These are phyloP conservation scores for Poa pratensis DNA, from an alignment of 176 grass and related monocot genomes.

Conservation along the genomic window DNA sequence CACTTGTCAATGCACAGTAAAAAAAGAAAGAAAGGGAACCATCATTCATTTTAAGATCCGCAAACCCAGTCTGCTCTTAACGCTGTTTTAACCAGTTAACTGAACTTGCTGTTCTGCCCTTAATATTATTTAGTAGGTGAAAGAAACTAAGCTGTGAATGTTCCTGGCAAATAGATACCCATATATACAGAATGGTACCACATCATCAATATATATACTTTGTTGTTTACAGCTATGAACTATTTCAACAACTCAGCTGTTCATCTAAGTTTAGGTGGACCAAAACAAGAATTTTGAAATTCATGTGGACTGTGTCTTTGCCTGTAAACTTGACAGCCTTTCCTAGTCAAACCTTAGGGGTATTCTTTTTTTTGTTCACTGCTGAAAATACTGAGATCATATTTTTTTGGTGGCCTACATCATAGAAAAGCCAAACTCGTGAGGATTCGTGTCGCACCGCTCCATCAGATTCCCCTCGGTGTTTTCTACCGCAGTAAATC, in stretches of 20 bases:
- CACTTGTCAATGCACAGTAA: too few relatives aligned
- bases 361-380: background rate
- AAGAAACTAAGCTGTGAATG: background rate
- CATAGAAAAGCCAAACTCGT: background rate
- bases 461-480: too few relatives aligned
- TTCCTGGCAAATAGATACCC: background rate
- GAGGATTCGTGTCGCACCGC: too few relatives aligned
- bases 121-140: background rate
- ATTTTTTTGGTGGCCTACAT: background rate
- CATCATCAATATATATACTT: background rate
- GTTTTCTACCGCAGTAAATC: too few relatives aligned
- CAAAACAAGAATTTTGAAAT: background rate
- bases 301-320: background rate
- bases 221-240: background rate
- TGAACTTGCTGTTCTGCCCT: background rate
- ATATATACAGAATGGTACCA: background rate
- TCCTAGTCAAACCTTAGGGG: background rate
- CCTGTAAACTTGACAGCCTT: background rate
- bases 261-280: background rate
- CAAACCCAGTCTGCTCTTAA: background rate
- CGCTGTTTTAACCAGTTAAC: background rate
- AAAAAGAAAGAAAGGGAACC: background rate
- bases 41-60: background rate
- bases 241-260: background rate
- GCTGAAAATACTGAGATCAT: background rate